Conservation (phyloP, 1,284 basidiomycete species). For the Gymnopus androsaceus region DNA sequence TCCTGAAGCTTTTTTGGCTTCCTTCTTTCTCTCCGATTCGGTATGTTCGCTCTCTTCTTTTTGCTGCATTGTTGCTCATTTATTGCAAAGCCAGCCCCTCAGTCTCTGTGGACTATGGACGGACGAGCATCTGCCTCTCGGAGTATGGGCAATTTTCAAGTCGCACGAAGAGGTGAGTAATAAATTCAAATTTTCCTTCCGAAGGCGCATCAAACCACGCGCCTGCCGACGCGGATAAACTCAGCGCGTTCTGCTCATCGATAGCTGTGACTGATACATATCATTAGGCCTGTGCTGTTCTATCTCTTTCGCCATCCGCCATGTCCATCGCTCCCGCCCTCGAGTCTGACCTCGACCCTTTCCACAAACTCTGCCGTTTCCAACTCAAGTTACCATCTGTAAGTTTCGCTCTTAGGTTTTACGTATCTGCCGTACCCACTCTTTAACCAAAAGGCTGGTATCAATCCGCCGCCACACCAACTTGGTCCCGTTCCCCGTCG, state of each 20-base stretch:
- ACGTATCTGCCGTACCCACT: slow-evolving; percentile 22
- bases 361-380: slow-evolving; percentile 52
- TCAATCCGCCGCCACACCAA: slow-evolving; percentile 26
- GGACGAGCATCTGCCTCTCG: slow-evolving; percentile 30
- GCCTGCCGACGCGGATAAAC: background rate
- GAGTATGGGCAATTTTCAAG: slow-evolving; percentile 58
- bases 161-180: slow-evolving; percentile 60
- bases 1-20: slow-evolving; percentile 39
- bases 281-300: slow-evolving; percentile 52
- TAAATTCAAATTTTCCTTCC: background rate
- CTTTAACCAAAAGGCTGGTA: slow-evolving; percentile 13
- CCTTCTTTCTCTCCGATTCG: slow-evolving; percentile 21
- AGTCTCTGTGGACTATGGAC: slow-evolving; percentile 49
- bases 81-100: slow-evolving; percentile 28
- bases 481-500: background rate
- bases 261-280: background rate
- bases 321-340: slow-evolving; percentile 55
- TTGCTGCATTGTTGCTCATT: background rate
- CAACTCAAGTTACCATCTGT: slow-evolving; percentile 36
- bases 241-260: background rate
- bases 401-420: slow-evolving; percentile 25
- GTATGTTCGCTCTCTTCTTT: slow-evolving; percentile 11
- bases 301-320: slow-evolving; percentile 47
- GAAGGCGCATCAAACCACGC: slow-evolving; percentile 1
- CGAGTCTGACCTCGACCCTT: slow-evolving; percentile 60